Evolutionary conservation across 805 yeast genomes (phyloP).

Genomic region (Wickerhamiella azymoides): DNA sequence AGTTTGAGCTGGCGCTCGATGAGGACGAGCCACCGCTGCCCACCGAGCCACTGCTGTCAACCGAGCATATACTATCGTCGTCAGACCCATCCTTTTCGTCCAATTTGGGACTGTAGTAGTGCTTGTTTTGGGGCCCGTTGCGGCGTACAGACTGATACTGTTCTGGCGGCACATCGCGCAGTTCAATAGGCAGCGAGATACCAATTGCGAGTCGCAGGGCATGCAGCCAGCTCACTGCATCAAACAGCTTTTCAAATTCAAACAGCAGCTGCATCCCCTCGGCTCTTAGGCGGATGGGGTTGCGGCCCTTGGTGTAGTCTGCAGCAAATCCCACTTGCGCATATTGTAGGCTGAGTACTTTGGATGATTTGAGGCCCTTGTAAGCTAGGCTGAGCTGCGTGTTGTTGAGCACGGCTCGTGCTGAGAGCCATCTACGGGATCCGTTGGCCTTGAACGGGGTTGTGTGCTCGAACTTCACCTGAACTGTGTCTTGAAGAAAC

Average conservation of each 20-base stretch:
- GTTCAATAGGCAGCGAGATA: slow-evolving; percentile 59
- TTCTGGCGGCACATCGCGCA: slow-evolving; percentile 27
- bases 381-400: slow-evolving; percentile 68
- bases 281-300: slow-evolving; percentile 42
- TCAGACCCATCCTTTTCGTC: neutral
- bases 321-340: slow-evolving; percentile 74
- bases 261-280: slow-evolving; percentile 74
- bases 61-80: neutral
- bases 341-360: slow-evolving; percentile 59
- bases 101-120: neutral
- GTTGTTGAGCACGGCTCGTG: slow-evolving; percentile 63
- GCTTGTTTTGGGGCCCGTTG: neutral
- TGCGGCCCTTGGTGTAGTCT: slow-evolving; percentile 54
- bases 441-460: slow-evolving; percentile 64
- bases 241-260: slow-evolving; percentile 46
- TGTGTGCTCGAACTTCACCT: slow-evolving; percentile 60
- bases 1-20: neutral
- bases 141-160: neutral
- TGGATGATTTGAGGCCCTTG: slow-evolving; percentile 24
- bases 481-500: slow-evolving; percentile 40
- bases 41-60: too few relatives aligned
- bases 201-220: slow-evolving; percentile 63
- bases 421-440: slow-evolving; percentile 54
- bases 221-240: slow-evolving; percentile 67
- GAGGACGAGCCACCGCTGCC: neutral